Conservation (phyloP, 768 basidiomycete species). For the Mycena kentingensis region DNA sequence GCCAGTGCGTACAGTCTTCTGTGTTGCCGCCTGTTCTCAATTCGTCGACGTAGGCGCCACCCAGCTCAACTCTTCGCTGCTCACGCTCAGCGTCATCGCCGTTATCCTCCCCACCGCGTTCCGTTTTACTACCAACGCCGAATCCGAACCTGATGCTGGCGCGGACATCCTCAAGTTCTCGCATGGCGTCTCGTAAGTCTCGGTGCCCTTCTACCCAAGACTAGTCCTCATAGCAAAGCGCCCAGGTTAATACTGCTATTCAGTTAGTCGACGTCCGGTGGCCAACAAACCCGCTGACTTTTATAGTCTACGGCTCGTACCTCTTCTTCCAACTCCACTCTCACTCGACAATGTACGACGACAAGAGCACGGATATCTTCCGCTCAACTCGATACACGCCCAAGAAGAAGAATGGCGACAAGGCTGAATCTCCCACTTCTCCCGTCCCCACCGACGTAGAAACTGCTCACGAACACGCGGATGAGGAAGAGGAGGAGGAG, state of each 20-base stretch:
- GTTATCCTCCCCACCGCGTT: conserved; percentile 81
- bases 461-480: conserved; percentile 17
- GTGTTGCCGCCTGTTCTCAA: conserved; percentile 7
- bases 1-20: conserved; percentile 56
- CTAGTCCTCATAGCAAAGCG: too few species aligned
- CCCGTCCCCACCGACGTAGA: conserved; percentile 8
- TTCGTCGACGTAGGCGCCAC: conserved; percentile 46
- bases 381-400: conserved; percentile 38
- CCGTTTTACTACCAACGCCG: conserved; percentile 50
- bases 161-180: conserved; percentile 65
- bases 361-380: conserved; percentile 41
- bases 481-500: conserved; percentile 46
- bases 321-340: conserved; percentile 81
- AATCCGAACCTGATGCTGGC: conserved; percentile 35
- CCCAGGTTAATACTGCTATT: conserved; percentile 74
- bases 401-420: conserved; percentile 29
- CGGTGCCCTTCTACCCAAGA: too few species aligned
- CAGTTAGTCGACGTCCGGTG: conserved; percentile 51
- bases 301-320: conserved; percentile 75
- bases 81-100: conserved; percentile 79
- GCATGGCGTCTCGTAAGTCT: conserved; percentile 73
- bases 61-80: conserved; percentile 73
- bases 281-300: conserved; percentile 35
- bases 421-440: conserved; percentile 22
- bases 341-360: conserved; percentile 68